Conservation (phyloP, 139 green algal genomes). For the Closterium sp. region DNA sequence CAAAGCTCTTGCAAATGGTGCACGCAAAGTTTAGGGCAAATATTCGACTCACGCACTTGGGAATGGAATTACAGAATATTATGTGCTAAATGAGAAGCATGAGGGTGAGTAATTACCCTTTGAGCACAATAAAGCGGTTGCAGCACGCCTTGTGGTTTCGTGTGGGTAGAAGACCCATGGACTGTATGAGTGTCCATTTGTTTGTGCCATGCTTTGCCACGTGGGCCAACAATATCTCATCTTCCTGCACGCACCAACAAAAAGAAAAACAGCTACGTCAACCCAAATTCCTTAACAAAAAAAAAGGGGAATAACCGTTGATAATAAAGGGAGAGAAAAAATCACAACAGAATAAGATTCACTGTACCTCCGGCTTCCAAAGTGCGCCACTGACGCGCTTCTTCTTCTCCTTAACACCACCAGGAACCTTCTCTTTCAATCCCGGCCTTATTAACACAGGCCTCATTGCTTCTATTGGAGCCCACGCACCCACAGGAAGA, state of each 20-base stretch:
- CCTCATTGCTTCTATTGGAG: neutral
- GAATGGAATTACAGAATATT: neutral
- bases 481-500: too few relatives aligned
- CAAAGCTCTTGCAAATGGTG: neutral
- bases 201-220: neutral
- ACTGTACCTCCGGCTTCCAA: neutral
- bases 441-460: neutral
- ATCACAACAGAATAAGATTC: neutral
- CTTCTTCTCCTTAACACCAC: neutral
- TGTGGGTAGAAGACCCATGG: neutral
- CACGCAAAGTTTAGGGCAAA: too few relatives aligned
- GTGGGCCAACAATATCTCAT: neutral
- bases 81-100: neutral
- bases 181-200: neutral
- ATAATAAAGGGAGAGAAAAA: neutral
- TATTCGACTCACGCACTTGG: neutral
- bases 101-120: neutral
- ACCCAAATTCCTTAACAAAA: neutral
- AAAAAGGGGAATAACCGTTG: neutral
- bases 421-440: neutral
- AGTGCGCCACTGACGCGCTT: neutral
- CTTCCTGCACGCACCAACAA: neutral
- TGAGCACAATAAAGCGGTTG: neutral
- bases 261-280: neutral
- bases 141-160: neutral